Evolutionary conservation across 805 yeast genomes (phyloP), one percentile per base, ranked within the genome.

Genomic region (Candida michaelii): DNA sequence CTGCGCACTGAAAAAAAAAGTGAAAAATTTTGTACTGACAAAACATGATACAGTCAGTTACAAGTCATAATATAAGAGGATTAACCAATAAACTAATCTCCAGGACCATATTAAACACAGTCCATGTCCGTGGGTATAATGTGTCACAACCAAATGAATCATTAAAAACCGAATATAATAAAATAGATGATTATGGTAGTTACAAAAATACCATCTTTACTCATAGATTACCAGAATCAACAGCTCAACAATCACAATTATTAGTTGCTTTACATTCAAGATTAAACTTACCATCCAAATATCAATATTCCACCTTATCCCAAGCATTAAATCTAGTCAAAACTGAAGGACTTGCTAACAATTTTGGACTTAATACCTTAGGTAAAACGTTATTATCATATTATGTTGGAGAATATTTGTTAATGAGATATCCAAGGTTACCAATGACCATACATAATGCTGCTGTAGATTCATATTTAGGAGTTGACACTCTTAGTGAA

Each of bases 361-460:
- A 93, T 62, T 73, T 73, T 44, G 93, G 95, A 4, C 74, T 91
- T 57, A 77, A 85, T 44, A 77, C 80, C n/a, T 82, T 91, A 57
- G 99, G 99, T 39, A 80, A 82, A 55, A 80, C 82, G 46, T 66
- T 93, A 37, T 67, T 93, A 46, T 78, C 83, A 10, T 88, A 82
- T 62, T 84, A 87, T 55, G 84, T 82, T 3, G 74, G 85, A 15
- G 95, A 89, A 61, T 69, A 85, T 52, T 69, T 91, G 45, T 67
- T 89, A 53, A 64, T 82, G 39, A 80, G 77, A 50, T 89, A 89
- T 61, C 99, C 99, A 41, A 79, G 99, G 60, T 73, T 93, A 39
- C 99, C 99, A 13, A 75, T 84, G 47, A 76, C 80, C 7, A 83
- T 90, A 19, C 76, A 89, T 43, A 79, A 82, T 53, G 80, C 82